These are phyloP conservation scores for Rubus idaeus DNA, from an alignment of 306 rosid species.

Conservation along the genomic window DNA sequence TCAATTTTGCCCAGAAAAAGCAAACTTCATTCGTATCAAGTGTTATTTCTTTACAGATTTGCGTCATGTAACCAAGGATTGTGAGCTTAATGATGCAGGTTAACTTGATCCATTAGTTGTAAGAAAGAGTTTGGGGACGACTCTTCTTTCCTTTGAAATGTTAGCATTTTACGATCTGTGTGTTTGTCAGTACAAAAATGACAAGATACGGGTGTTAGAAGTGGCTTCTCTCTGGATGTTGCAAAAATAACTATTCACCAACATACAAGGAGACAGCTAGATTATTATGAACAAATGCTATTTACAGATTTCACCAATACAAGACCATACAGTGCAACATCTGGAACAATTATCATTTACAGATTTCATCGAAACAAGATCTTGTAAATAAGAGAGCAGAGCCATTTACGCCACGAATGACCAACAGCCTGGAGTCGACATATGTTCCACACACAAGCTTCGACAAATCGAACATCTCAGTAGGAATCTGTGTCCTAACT, in stretches of 20 bases:
- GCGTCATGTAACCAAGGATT: too few relatives aligned
- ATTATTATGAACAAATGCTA: neutral
- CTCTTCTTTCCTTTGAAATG: too few relatives aligned
- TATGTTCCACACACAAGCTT: conserved; percentile 93
- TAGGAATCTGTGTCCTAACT: conserved; percentile 75
- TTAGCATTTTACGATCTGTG: too few relatives aligned
- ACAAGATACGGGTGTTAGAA: too few relatives aligned
- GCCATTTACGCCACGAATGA: conserved; percentile 86
- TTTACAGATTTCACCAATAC: neutral
- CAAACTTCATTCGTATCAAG: too few relatives aligned
- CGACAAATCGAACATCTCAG: conserved; percentile 87
- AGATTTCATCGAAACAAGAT: conserved; percentile 55
- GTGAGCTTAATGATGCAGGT: too few relatives aligned
- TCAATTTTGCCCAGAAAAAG: neutral
- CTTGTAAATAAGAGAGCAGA: conserved; percentile 92
- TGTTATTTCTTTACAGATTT: too few relatives aligned
- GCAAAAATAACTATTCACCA: neutral
- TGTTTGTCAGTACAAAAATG: too few relatives aligned
- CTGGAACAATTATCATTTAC: conserved; percentile 10
- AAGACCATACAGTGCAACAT: neutral
- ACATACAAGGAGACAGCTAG: neutral
- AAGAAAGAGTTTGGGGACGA: too few relatives aligned
- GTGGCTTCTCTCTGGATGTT: too few relatives aligned
- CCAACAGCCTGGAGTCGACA: conserved; percentile 79
- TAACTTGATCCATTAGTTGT: too few relatives aligned